Base-by-base conservation (phyloP, 2,329 filamentous ascomycete genomes). In the Colletotrichum spinosum region DNA sequence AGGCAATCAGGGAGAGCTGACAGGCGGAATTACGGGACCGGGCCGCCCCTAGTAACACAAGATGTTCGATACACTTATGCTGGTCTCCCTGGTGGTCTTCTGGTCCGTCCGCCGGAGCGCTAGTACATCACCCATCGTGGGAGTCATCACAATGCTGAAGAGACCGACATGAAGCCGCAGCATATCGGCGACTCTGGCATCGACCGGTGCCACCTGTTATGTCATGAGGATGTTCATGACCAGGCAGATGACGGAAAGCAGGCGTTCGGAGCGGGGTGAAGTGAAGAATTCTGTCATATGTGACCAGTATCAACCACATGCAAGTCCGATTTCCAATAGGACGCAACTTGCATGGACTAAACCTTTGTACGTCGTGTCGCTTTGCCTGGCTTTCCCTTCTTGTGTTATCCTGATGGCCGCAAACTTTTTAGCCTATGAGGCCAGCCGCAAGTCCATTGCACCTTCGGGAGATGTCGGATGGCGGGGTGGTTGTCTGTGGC, bases 391-490 rank as follows among this genome's bases (percentile, higher is more conserved):
- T 35, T 51, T 35, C 41, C 34, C 34, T 17, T 13, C 17, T 48
- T 46, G 17, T 6, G 13, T 17, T 15, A 49, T n/a, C 35, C 15
- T 42, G 42, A 39, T 38, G 44, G 15, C 15, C 44, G 9, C 41
- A 38, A 13, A 9, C 6, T 41, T 58, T 63, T 63, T 57, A 64
- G 63, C 53, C 59, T 66, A 54, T 58, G 33, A 58, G 46, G 35
- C 25, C 46, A 38, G 48, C 42, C 13, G 12, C 13, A 34, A 54
- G 48, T 8, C 42, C 42, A 61, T 52, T 33, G 41, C 63, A 62
- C 60, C 59, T 63, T 66, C 63, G 63, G 63, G 59, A 35, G 35
- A 56, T 66, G 10, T 53, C 63, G 63, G 62, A 10, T 13, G 17
- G 15, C 15, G 44, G 39, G 45, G 17, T 33, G 51, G 9, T 53